Base-by-base conservation (phyloP, 495 filamentous ascomycete species). In the Daldinia vernicosa region DNA sequence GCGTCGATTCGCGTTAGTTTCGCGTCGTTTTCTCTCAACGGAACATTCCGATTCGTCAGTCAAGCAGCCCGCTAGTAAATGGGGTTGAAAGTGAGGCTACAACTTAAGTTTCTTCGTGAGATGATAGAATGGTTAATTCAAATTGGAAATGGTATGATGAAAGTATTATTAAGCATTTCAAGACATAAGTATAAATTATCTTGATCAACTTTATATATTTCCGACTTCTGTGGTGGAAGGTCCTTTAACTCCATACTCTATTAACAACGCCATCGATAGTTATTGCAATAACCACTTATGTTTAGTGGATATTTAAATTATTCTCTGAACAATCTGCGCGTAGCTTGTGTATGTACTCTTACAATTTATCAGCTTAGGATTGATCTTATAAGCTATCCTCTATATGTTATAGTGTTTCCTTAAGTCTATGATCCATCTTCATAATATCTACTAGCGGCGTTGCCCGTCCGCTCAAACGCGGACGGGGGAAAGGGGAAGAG, bases 1-100 rank as follows among this genome's bases (percentile, higher is more conserved):
- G 74, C 71, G 74, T 67, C 35, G 12, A 61, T 54, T 67, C 74
- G 74, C 68, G 74, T 74, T 56, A 66, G 28, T 63, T 60, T 76
- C 74, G 74, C 63, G 74, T 76, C 53, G 4, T 17, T 9, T 32
- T 60, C 11, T 53, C 15, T 24, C 7, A n/a, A 53, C 22, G 50
- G 50, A 26, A 43, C 33, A 15, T 32, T 55, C 32, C 27, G 60
- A 63, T 63, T 63, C 26, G 61, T 33, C 50, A 43, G 32, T 43
- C 19, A 24, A 14, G 15, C 27, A 30, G 19, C 6, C 17, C 26
- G 24, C 9, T 53, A 30, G 50, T 30, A 51, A 35, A 24, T 57
- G 32, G 30, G 19, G 12, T 24, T 37, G 6, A 24, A 57, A 33
- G 54, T 15, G 3, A 35, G 32, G 30, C 54, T 37, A 39, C 14